phyloP scores from a whole-genome alignment of 768 basidiomycete species.

The Leccinum broughii region DNA sequence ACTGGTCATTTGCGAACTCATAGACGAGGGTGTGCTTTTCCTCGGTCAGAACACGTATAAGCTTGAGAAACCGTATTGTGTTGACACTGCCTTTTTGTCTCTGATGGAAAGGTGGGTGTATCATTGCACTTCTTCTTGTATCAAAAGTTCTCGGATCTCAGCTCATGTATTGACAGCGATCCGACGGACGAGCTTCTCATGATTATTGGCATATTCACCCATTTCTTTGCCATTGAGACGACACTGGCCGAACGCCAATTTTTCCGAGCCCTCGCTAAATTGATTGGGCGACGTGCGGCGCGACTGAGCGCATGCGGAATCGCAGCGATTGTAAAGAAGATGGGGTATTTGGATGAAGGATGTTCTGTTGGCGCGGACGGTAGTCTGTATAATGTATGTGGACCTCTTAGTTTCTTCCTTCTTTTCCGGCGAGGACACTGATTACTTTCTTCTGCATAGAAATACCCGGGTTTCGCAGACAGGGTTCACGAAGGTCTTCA shows the following conservation, averaged over 20 bases:
- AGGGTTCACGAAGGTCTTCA: slow-evolving; percentile 89
- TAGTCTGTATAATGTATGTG: slow-evolving; percentile 85
- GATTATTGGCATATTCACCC: slow-evolving; percentile 95
- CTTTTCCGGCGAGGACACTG: background rate
- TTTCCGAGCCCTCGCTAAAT: slow-evolving; percentile 89
- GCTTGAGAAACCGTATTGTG: slow-evolving; percentile 86
- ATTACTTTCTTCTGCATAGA: slow-evolving; percentile 46
- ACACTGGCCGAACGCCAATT: slow-evolving; percentile 96
- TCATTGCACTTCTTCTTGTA: background rate
- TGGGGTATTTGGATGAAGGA: slow-evolving; percentile 89
- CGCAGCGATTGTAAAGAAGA: slow-evolving; percentile 93
- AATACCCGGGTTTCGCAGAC: slow-evolving; percentile 96
- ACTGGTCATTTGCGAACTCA: slow-evolving; percentile 92
- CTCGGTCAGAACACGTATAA: slow-evolving; percentile 99
- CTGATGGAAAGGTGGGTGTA: slow-evolving; percentile 83
- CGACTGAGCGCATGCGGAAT: slow-evolving; percentile 94
- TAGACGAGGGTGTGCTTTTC: slow-evolving; percentile 96
- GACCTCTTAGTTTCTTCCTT: background rate
- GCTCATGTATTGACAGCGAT: slow-evolving; percentile 53
- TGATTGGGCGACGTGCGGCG: slow-evolving; percentile 88
- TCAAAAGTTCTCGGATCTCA: background rate
- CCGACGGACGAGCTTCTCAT: slow-evolving; percentile 96
- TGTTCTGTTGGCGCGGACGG: slow-evolving; percentile 92
- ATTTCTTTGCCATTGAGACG: slow-evolving; percentile 96
- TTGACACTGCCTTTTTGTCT: slow-evolving; percentile 96